Base-by-base conservation (phyloP, 768 basidiomycete genomes). In the Phylloporus arenicola region DNA sequence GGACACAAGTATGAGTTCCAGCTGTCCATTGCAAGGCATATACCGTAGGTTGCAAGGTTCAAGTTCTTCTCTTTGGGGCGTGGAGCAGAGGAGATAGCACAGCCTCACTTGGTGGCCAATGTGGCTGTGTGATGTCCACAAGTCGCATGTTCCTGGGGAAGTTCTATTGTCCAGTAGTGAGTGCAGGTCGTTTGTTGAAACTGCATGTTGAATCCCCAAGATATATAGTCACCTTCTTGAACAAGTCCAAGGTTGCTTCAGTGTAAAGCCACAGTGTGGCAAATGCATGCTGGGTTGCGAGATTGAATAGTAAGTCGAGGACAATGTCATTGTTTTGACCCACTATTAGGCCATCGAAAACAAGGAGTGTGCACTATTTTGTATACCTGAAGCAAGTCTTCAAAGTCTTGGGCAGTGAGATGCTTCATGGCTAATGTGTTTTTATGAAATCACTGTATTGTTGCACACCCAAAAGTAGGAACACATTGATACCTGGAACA, bases 391-490 rank as follows among this genome's bases (percentile, higher is more conserved):
- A 74, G 9, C 25, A 25, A 25, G 25, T 25, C 25, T 25, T 25
- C 7, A 7, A 25, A n/a, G n/a, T n/a, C n/a, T n/a, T n/a, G n/a
- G n/a, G n/a, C n/a, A n/a, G n/a, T n/a, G n/a, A n/a, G n/a, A n/a
- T n/a, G n/a, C n/a, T n/a, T n/a, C n/a, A n/a, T n/a, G n/a, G n/a
- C n/a, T n/a, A n/a, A n/a, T n/a, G n/a, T n/a, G n/a, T n/a, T n/a
- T n/a, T n/a, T n/a, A n/a, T n/a, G n/a, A n/a, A n/a, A n/a, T n/a
- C n/a, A 25, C 7, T 25, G 25, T 25, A 75, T 73, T 0, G 67
- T 69, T 4, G 53, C 55, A 1, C 55, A 42, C 0, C 72, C 70
- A 59, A 74, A 74, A 0, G 68, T 53, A 1, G 70, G 54, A 0
- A 72, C 50, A 19, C 7, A 7, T 25, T 25, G 25, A 25, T 25